These are phyloP conservation scores for Penicillium frequentans DNA, from an alignment of 2,329 filamentous ascomycete genomes.

Conservation along the genomic window DNA sequence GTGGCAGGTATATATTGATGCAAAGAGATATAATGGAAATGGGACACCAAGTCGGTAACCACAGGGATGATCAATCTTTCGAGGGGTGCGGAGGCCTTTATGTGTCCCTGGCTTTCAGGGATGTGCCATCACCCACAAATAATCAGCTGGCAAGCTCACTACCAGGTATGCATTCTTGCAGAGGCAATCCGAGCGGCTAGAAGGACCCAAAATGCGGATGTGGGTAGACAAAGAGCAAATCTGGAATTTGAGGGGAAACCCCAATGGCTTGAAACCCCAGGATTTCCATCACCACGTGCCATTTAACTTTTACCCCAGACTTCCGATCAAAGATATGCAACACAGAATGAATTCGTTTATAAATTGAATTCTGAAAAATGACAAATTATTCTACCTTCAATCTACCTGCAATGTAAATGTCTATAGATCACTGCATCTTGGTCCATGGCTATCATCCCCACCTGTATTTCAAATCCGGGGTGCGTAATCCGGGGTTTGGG, in stretches of 20 bases:
- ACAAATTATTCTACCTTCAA: too few species aligned
- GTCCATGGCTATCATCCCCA: not conserved
- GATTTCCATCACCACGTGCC: too few species aligned
- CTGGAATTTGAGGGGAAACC: not conserved
- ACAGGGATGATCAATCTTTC: not conserved
- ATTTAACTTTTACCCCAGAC: too few species aligned
- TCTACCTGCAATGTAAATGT: too few species aligned
- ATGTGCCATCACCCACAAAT: not conserved
- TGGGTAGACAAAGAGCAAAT: not conserved
- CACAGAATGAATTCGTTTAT: too few species aligned
- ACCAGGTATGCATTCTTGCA: not conserved
- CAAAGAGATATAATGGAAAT: not conserved
- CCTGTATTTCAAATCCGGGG: not conserved
- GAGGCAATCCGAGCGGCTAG: not conserved
- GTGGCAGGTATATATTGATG: not conserved
- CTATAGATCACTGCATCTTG: too few species aligned
- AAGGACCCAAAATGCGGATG: not conserved
- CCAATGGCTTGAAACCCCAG: too few species aligned
- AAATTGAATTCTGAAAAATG: too few species aligned
- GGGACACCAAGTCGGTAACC: not conserved
- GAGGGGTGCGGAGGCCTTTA: not conserved
- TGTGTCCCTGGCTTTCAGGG: not conserved
- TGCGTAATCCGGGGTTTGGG: not conserved
- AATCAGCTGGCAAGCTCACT: not conserved
- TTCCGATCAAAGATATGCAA: too few species aligned